Evolutionary conservation across 768 basidiomycete genomes (phyloP).

Genomic region (Kwoniella newhampshirensis): DNA sequence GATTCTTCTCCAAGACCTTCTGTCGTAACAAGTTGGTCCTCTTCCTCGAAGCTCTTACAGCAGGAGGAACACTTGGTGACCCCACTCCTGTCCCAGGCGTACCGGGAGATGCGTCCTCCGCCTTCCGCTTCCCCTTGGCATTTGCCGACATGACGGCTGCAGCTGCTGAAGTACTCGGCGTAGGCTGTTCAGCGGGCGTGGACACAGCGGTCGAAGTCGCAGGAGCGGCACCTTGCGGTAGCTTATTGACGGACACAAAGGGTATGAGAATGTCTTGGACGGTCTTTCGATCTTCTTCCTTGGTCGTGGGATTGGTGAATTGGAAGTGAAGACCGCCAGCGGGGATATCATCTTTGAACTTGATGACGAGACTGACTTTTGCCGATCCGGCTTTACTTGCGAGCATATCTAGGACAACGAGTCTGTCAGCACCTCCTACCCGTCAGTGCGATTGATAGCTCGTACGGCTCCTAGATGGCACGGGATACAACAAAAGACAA

Average conservation of each 20-base stretch:
- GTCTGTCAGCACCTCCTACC: not conserved
- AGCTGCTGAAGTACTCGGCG: slow-evolving; percentile 14
- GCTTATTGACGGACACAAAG: slow-evolving; percentile 40
- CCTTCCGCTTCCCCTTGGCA: slow-evolving; percentile 36
- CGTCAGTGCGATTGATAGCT: not conserved
- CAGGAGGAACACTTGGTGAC: slow-evolving; percentile 1
- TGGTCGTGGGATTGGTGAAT: slow-evolving; percentile 39
- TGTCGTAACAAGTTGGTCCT: slow-evolving; percentile 20
- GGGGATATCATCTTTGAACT: slow-evolving; percentile 50
- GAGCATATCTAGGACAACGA: slow-evolving; percentile 46
- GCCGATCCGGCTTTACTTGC: slow-evolving; percentile 47
- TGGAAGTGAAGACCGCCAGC: slow-evolving; percentile 45
- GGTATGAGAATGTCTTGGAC: slow-evolving; percentile 48
- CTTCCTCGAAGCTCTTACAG: slow-evolving; percentile 4
- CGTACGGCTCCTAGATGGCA: not conserved
- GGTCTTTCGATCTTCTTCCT: slow-evolving; percentile 37
- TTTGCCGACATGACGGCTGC: slow-evolving; percentile 12
- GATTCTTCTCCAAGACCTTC: slow-evolving; percentile 68
- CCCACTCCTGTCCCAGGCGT: slow-evolving; percentile 3
- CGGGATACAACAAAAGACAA: not conserved
- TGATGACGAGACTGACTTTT: slow-evolving; percentile 48
- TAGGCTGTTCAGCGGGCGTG: not conserved
- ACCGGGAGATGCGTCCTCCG: slow-evolving; percentile 20
- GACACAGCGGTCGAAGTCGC: slow-evolving; percentile 7
- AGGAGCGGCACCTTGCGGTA: slow-evolving; percentile 13